A percentile compares a stretch with the other conserved stretches of the same genome.
Evolutionary conservation across 345 rosid species (phyloP).

Genomic region (Dipteronia sinensis): DNA sequence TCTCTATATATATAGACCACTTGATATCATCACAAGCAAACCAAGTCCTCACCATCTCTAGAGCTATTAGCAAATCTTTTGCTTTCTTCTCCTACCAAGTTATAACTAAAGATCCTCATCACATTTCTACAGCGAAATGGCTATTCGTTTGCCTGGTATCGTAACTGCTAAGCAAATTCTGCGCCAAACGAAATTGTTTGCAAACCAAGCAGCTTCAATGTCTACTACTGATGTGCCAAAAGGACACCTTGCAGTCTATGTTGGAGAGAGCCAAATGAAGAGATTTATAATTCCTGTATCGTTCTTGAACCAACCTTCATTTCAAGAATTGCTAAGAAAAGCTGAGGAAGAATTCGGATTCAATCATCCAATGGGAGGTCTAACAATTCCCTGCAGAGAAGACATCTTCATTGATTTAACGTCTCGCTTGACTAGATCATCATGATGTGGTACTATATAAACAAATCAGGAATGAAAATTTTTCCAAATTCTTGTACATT

Average conservation of each 20-base stretch:
- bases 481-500: not conserved
- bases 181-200: not conserved
- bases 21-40: not conserved
- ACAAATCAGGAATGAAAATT: not conserved
- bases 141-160: no score
- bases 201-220: conserved; percentile 18
- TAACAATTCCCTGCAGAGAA: conserved; percentile 51
- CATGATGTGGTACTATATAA: not conserved
- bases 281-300: conserved; percentile 38
- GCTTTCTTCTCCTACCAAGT: no score
- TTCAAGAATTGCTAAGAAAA: conserved; percentile 28
- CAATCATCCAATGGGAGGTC: conserved; percentile 47
- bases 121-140: no score
- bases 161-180: no score
- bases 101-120: no score
- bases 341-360: conserved; percentile 61
- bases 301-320: conserved; percentile 27
- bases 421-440: conserved; percentile 22
- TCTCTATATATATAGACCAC: conserved; percentile 12
- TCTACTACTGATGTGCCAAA: conserved; percentile 26
- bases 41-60: no score
- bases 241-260: conserved; percentile 31
- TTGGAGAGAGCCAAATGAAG: conserved; percentile 32
- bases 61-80: no score
- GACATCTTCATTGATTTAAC: conserved; percentile 37